Conservation (phyloP, 352 stramenopile genomes). For the Phytophthora agathidicida region DNA sequence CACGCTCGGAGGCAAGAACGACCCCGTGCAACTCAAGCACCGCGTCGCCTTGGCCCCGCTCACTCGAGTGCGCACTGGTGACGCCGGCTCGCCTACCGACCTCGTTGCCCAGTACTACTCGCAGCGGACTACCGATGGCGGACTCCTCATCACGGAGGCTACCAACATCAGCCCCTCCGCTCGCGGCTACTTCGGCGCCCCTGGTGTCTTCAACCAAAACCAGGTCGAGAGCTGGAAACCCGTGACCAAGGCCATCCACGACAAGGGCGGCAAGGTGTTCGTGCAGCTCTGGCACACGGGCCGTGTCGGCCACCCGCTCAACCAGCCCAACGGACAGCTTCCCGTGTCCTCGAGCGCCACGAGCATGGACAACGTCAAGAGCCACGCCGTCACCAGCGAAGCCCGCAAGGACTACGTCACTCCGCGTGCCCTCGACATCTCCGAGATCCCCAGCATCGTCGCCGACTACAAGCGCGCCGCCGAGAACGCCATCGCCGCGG, state of each 20-base stretch:
- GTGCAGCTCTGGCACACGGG: conserved; percentile 86
- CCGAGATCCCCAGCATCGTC: conserved; percentile 5
- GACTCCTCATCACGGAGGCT: conserved; percentile 62
- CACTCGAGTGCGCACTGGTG: conserved; percentile 43
- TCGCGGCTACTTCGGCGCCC: conserved; percentile 40
- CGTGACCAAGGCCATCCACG: conserved; percentile 67
- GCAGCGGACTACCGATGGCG: conserved; percentile 55
- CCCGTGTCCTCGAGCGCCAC: conserved; percentile 56
- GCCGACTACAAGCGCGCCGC: conserved; percentile 63
- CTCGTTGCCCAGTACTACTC: conserved; percentile 56
- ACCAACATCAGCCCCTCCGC: conserved; percentile 55
- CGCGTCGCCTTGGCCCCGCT: conserved; percentile 59
- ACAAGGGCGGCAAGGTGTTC: conserved; percentile 41
- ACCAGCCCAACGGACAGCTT: conserved; percentile 53
- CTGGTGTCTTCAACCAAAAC: conserved; percentile 48
- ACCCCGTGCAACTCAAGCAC: conserved; percentile 32
- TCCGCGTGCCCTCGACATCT: conserved; percentile 13
- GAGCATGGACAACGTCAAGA: conserved; percentile 65
- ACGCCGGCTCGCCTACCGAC: conserved; percentile 31
- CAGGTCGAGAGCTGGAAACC: conserved; percentile 58
- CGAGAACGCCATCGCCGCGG: conserved; percentile 50
- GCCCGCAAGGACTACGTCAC: conserved; percentile 20
- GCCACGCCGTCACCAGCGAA: conserved; percentile 52
- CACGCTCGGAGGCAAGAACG: conserved; percentile 46
- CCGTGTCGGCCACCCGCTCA: conserved; percentile 62